Evolutionary conservation across 352 stramenopile genomes (phyloP).

Genomic region (Globisporangium heterothallicum): DNA sequence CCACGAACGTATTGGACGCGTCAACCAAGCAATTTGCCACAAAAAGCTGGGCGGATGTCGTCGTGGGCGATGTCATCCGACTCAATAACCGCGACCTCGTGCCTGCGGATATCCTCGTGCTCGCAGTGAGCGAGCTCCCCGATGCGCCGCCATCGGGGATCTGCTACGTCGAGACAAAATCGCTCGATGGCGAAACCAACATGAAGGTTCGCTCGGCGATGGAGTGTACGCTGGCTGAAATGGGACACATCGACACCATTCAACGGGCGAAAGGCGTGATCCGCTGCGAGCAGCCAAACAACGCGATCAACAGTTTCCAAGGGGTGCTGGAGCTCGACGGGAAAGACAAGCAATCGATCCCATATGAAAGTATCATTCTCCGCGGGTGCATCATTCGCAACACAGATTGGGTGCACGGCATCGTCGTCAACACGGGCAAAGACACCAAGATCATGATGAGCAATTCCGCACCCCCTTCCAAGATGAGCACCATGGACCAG

Average conservation of each 20-base stretch:
- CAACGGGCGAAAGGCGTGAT: constrained; percentile 50
- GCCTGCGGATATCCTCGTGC: constrained; percentile 80
- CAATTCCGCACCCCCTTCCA: constrained; percentile 70
- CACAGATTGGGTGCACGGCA: constrained; percentile 86
- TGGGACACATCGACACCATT: constrained; percentile 40
- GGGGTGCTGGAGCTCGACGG: constrained; percentile 69
- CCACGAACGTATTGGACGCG: constrained; percentile 54
- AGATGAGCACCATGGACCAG: constrained; percentile 85
- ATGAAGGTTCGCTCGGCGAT: constrained; percentile 87
- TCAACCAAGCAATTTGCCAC: constrained; percentile 36
- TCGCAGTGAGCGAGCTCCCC: constrained; percentile 67
- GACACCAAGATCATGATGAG: constrained; percentile 94
- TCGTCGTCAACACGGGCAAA: constrained; percentile 92
- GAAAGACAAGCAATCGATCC: constrained; percentile 50
- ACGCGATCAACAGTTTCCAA: constrained; percentile 88
- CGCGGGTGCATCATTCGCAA: constrained; percentile 91
- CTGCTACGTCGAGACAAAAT: constrained; percentile 90
- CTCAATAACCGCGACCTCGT: constrained; percentile 77
- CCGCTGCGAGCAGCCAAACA: constrained; percentile 82
- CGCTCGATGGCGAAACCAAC: constrained; percentile 91
- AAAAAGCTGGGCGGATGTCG: constrained; percentile 75
- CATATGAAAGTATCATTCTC: constrained; percentile 86
- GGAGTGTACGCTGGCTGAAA: constrained; percentile 53
- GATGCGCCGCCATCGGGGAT: constrained; percentile 56
- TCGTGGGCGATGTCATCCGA: constrained; percentile 82